Percentiles rank a stretch among this genome's conserved stretches.
phyloP scores from a whole-genome alignment of 2,329 filamentous ascomycete genomes.

The Dryadomyces sulphureus region DNA sequence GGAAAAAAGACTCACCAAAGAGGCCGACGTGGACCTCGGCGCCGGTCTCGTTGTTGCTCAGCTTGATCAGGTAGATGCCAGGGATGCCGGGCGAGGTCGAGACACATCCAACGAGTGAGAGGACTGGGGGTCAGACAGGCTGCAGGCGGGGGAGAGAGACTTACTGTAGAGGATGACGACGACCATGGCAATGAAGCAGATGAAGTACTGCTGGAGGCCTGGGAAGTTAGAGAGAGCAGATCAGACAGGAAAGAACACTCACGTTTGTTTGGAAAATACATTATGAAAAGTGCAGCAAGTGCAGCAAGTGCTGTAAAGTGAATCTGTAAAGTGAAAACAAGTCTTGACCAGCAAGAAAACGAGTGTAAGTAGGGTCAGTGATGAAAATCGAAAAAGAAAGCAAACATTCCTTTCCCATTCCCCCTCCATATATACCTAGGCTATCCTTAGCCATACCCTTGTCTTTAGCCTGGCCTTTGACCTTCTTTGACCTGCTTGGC shows the following conservation, averaged over 20 bases:
- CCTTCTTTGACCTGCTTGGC: too few species aligned
- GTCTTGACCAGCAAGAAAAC: background rate
- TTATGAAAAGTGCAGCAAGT: background rate
- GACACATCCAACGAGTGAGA: constrained; percentile 11
- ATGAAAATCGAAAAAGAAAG: too few species aligned
- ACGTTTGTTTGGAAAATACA: background rate
- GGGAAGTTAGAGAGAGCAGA: background rate
- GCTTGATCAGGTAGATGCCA: constrained; percentile 10
- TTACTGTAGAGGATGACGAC: constrained; percentile 5
- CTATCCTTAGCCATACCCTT: too few species aligned
- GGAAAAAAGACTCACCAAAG: constrained; percentile 4
- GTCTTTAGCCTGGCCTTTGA: too few species aligned
- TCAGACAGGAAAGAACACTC: background rate
- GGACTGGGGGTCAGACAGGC: constrained; percentile 4
- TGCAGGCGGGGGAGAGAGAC: background rate
- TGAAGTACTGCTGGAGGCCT: constrained; percentile 4
- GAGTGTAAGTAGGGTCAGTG: too few species aligned
- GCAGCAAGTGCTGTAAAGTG: background rate
- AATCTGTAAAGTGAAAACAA: background rate
- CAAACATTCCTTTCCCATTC: too few species aligned
- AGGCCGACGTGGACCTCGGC: constrained; percentile 12
- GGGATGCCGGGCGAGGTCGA: constrained; percentile 12
- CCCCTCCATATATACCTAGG: too few species aligned
- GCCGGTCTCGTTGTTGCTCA: constrained; percentile 9
- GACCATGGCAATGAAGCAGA: constrained; percentile 3